phyloP scores from a whole-genome alignment of 805 yeast species.

The Candida sithepensis region DNA sequence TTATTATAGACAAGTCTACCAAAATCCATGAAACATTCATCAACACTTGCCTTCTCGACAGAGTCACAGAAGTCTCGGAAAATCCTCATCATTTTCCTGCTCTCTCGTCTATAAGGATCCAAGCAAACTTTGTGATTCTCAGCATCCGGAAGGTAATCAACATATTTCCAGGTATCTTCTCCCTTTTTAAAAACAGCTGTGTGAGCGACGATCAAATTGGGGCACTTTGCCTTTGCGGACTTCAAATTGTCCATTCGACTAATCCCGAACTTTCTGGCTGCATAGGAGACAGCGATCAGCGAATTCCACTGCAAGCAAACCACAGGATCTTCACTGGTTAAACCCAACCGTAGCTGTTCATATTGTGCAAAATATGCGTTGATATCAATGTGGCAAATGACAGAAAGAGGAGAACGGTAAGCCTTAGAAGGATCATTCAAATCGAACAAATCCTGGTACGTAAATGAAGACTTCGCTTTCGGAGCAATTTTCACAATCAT shows the following conservation, averaged over 20 bases:
- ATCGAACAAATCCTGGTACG: constrained; percentile 45
- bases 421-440: constrained; percentile 46
- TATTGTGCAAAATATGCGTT: constrained; percentile 97
- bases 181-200: constrained; percentile 93
- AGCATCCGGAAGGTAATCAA: constrained; percentile 54
- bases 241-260: constrained; percentile 69
- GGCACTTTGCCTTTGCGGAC: constrained; percentile 73
- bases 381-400: constrained; percentile 81
- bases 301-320: constrained; percentile 94
- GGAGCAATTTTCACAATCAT: constrained; percentile 5
- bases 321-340: constrained; percentile 69
- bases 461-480: constrained; percentile 39
- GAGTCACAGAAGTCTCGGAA: constrained; percentile 58
- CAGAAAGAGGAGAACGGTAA: constrained; percentile 65
- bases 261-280: constrained; percentile 84
- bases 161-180: constrained; percentile 77
- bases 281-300: constrained; percentile 84
- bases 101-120: constrained; percentile 88
- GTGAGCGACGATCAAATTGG: constrained; percentile 73
- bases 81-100: constrained; percentile 69
- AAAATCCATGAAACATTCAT: constrained; percentile 85
- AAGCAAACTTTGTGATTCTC: constrained; percentile 75
- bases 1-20: constrained; percentile 57
- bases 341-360: constrained; percentile 72
- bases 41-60: constrained; percentile 94